Evolutionary conservation across 345 rosid species (phyloP).

Genomic region (Raphanus raphanistrum): DNA sequence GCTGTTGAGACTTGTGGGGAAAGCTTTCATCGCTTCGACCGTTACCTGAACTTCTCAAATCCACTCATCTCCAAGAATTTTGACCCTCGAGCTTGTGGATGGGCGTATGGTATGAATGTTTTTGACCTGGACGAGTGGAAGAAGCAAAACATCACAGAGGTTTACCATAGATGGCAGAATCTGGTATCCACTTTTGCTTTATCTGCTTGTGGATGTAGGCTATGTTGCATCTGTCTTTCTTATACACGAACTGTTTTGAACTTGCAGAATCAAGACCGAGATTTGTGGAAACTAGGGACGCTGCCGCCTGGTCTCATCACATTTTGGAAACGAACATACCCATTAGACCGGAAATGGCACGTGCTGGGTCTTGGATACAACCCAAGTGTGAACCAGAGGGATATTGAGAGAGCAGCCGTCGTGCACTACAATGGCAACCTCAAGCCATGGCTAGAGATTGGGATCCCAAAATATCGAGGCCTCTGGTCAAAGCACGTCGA

Average conservation of each 20-base stretch:
- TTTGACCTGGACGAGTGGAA: slow-evolving; percentile 91
- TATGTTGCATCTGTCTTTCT: background rate
- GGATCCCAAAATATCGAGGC: slow-evolving; percentile 56
- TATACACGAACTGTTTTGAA: background rate
- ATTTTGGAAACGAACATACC: slow-evolving; percentile 64
- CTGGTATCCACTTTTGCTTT: no score
- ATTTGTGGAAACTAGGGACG: slow-evolving; percentile 81
- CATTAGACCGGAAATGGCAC: slow-evolving; percentile 69
- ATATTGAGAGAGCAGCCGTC: slow-evolving; percentile 70
- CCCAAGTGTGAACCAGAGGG: slow-evolving; percentile 67
- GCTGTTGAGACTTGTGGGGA: slow-evolving; percentile 99
- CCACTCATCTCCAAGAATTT: slow-evolving; percentile 87
- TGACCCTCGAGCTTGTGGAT: slow-evolving; percentile 94
- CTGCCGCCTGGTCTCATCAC: slow-evolving; percentile 88
- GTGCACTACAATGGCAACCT: slow-evolving; percentile 82
- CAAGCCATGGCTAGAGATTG: slow-evolving; percentile 90
- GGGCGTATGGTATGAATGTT: slow-evolving; percentile 99
- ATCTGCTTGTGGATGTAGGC: no score
- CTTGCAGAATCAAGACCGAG: slow-evolving; percentile 69
- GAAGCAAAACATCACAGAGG: slow-evolving; percentile 80
- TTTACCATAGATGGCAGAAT: slow-evolving; percentile 92
- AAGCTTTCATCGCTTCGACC: slow-evolving; percentile 94
- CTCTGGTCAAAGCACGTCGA: slow-evolving; percentile 63
- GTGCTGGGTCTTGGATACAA: slow-evolving; percentile 86
- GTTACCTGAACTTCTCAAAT: slow-evolving; percentile 96